Evolutionary conservation across 2,329 filamentous ascomycete genomes (phyloP).

Genomic region (Penicillium vulpinum): DNA sequence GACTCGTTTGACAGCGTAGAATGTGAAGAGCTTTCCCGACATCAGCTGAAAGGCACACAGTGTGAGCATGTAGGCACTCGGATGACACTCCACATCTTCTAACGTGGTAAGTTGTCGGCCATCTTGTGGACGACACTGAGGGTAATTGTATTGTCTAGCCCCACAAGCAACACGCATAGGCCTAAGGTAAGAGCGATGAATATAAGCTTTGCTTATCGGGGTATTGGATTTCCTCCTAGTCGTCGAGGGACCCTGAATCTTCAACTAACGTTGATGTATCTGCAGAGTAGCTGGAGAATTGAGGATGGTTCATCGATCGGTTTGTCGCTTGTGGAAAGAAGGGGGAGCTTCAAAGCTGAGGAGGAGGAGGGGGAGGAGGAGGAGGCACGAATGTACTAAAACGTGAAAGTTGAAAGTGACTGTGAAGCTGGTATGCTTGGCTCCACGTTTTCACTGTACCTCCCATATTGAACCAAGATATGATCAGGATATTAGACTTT

Average conservation of each 20-base stretch:
- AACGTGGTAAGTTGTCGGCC: constrained; percentile 44
- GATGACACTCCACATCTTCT: constrained; percentile 48
- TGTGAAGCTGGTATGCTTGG: not conserved
- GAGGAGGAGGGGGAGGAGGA: too few relatives aligned
- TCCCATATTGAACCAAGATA: not conserved
- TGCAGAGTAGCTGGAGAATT: not conserved
- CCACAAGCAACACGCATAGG: not conserved
- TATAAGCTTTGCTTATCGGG: not conserved
- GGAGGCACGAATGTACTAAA: too few relatives aligned
- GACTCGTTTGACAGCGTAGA: constrained; percentile 39
- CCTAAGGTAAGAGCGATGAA: not conserved
- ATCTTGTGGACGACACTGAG: constrained; percentile 44
- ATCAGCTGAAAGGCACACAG: constrained; percentile 38
- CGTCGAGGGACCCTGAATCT: too few relatives aligned
- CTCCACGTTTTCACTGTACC: not conserved
- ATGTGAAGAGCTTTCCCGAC: constrained; percentile 39
- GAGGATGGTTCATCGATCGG: not conserved
- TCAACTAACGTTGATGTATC: not conserved
- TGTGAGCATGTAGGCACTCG: constrained; percentile 40
- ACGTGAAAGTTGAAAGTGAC: not conserved
- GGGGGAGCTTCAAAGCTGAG: not conserved
- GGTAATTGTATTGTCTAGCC: constrained; percentile 36
- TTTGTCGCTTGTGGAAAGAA: not conserved
- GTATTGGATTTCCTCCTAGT: not conserved
- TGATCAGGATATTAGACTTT: not conserved